Evolutionary conservation across 1,139 yeast genomes (phyloP), one percentile per base, ranked within the genome.

Genomic region (Candida smagusa): DNA sequence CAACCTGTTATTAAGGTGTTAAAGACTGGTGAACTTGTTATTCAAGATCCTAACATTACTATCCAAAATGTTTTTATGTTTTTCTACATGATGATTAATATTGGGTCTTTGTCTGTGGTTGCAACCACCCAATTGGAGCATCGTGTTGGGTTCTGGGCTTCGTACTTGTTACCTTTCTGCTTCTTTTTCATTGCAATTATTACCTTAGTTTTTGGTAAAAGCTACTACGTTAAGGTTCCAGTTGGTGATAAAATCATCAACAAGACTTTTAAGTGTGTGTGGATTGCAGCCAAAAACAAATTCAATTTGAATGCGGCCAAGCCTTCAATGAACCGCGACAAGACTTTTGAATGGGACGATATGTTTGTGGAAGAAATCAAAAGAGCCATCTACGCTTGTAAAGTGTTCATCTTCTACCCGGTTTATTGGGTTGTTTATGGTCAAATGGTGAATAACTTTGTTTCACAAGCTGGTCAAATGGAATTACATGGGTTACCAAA

Each of bases 91-190:
- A 65, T 65, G 72, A 65, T 67, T 41, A 68, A 68, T 43, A 52
- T 65, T 45, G 74, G 74, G 34, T 54, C 69, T 13, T 52, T 67
- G 42, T 63, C 72, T 2, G 70, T 66, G 41, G 59, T 68, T 46
- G 72, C 72, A 12, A 67, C 73, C 36, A 66, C 73, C 27, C 60
- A 62, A 50, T 53, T 68, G 50, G 74, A 68, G 50, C 38, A 42
- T 7, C 58, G 57, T 36, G 59, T 62, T 36, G 72, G 64, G 6
- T 68, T 68, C 55, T 67, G 72, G 72, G 70, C 73, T 36, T 72
- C 72, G 31, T 68, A 54, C 57, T 40, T 50, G 34, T 40, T 50
- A 35, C 56, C 56, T 3, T 48, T 52, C 33, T 49, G 53, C 27
- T 50, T 50, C 46, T 50, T 52, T 34, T 44, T 44, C 28, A 34